Base-by-base conservation (phyloP, 441 rosid genomes). In the Populus hybrid region DNA sequence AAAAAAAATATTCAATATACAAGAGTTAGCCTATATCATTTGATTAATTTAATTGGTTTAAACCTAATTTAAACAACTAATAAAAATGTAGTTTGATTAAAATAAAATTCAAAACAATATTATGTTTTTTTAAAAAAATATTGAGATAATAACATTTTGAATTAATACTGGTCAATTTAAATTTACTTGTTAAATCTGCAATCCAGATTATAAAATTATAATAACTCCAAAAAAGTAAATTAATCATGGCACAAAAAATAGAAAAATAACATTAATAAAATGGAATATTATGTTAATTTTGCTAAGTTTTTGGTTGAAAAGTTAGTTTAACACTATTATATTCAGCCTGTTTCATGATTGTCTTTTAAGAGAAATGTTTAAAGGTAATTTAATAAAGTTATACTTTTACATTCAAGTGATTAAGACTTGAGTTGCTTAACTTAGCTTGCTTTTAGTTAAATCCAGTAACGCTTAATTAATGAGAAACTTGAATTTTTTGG, bases 111-210 rank as follows among this genome's bases (percentile, higher is more conserved):
- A 34, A 34, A 1, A 34, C 1, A 0, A 6, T 34, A 34, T 34
- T 1, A 1, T 34, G 0, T 4, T 32, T 34, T 34, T 5, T 32
- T 30, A 2, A 30, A 32, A 32, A 34, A 34, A 6, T 5, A 34
- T 34, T 34, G 35, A 34, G 1, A 34, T 34, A 6, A 34, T 34
- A 34, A 34, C 0, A 34, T 34, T 34, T 34, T 34, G 0, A 1
- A 34, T 34, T 0, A 1, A 34, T 34, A 34, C 1, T 8, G 0
- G 0, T 34, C 1, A 6, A 34, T 0, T 0, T 0, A 6, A 34
- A 1, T 34, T 34, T 1, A 34, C 0, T 0, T 5, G 1, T 1
- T 0, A 34, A 34, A 34, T 34, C 7, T 34, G 0, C 1, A 34
- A 34, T 1, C 0, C 1, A 0, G 7, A 34, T 5, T 1, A 34